Conservation (phyloP, 345 rosid genomes). For the Aethionema arabicum region DNA sequence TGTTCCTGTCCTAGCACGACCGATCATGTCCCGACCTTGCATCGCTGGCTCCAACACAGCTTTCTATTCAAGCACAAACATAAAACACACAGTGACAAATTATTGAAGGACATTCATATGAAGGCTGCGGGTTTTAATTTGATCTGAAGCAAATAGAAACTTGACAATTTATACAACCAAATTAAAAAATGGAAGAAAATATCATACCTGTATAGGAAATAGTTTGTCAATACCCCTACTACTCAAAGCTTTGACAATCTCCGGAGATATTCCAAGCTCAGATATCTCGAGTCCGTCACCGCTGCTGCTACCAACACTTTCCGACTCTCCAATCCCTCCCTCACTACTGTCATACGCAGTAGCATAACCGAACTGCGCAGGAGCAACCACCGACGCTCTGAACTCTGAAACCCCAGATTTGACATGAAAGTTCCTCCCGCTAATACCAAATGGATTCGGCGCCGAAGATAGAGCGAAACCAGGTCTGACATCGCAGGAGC, state of each 20-base stretch:
- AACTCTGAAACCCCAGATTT: constrained; percentile 51
- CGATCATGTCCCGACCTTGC: constrained; percentile 94
- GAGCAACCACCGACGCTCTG: constrained; percentile 40
- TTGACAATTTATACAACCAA: background rate
- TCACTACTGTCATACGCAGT: constrained; percentile 26
- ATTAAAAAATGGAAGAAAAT: background rate
- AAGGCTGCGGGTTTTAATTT: background rate
- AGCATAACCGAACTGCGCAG: constrained; percentile 50
- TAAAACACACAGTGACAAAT: constrained; percentile 6
- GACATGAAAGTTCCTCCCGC: constrained; percentile 50
- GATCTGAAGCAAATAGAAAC: background rate
- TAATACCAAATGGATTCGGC: constrained; percentile 22
- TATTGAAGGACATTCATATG: background rate
- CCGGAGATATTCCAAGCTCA: constrained; percentile 53
- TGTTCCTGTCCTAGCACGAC: constrained; percentile 93
- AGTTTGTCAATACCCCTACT: constrained; percentile 52
- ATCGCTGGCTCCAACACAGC: constrained; percentile 96
- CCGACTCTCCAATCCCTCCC: constrained; percentile 20
- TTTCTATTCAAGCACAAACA: constrained; percentile 45
- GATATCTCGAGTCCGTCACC: constrained; percentile 72
- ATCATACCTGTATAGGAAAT: constrained; percentile 73
- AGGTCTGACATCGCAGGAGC: background rate
- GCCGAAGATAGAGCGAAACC: background rate
- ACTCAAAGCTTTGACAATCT: constrained; percentile 59
- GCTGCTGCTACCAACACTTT: constrained; percentile 37